phyloP scores from a whole-genome alignment of 1,284 basidiomycete genomes.

The Austroboletus niveus region DNA sequence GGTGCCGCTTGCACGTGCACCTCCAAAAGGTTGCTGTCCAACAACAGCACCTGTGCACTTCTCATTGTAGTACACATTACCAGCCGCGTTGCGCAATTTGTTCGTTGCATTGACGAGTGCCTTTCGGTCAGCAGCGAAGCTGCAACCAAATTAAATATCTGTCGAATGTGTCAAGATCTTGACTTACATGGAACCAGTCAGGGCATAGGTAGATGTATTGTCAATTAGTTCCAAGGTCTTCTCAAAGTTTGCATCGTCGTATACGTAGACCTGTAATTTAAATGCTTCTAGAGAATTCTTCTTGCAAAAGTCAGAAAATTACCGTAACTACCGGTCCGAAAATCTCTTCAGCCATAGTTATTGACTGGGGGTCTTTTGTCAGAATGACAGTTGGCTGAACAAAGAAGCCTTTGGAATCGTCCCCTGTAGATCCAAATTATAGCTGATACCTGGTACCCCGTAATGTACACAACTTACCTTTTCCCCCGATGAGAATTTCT shows the following conservation, averaged over 20 bases:
- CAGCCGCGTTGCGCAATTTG: constrained; percentile 81
- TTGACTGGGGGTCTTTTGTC: constrained; percentile 86
- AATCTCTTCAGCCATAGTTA: constrained; percentile 95
- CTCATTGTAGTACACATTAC: constrained; percentile 94
- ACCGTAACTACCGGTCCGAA: constrained; percentile 97
- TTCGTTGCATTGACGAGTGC: constrained; percentile 77
- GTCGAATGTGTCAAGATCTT: neutral
- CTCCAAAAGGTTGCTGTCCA: constrained; percentile 97
- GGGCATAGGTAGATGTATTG: constrained; percentile 82
- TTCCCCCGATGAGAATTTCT: constrained; percentile 86
- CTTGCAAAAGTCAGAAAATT: constrained; percentile 19
- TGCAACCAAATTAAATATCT: constrained; percentile 29
- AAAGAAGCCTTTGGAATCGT: constrained; percentile 93
- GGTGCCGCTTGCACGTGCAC: constrained; percentile 89
- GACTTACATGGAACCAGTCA: constrained; percentile 86
- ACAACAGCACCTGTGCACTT: constrained; percentile 96
- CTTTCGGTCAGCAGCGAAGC: constrained; percentile 79
- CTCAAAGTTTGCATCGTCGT: constrained; percentile 81
- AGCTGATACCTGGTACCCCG: neutral
- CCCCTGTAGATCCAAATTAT: constrained; percentile 38
- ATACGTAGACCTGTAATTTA: constrained; percentile 69
- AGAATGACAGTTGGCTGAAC: constrained; percentile 94
- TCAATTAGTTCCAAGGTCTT: constrained; percentile 88
- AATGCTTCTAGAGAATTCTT: constrained; percentile 7
- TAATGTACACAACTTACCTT: constrained; percentile 42